Base-by-base conservation (phyloP, 352 stramenopile species). In the Globisporangium canariense region DNA sequence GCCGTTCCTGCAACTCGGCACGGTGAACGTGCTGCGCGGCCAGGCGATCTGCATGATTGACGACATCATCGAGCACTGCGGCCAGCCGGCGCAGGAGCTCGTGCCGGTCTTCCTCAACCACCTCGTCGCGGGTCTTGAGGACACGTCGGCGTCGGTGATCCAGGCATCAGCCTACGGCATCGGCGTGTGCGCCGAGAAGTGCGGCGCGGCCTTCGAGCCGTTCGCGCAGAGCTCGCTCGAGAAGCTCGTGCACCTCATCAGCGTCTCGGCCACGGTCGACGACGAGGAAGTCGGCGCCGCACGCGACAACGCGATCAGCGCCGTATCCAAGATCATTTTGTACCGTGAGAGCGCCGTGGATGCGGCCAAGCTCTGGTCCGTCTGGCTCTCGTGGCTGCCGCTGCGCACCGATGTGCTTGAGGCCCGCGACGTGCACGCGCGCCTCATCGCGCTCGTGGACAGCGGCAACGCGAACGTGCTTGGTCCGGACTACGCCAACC, bases 11-110 rank as follows among this genome's bases (percentile, higher is more conserved):
- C 81, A 91, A 53, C 71, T 75, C 38, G 73, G 75, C 59, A 74
- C 77, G 9, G 60, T 90, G 22, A 67, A 78, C 58, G 79, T 90
- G 65, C 68, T 96, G 20, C 87, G 87, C 49, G 81, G 81, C 10
- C 86, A 94, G 61, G 82, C 81, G 54, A 93, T 96, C 66, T 96
- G 87, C 77, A 93, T 92, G 77, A 80, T 96, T 50, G 87, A 96
- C 66, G 87, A 96, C 70, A 78, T 96, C 54, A 89, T 96, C 53
- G 87, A 96, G 72, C 84, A 93, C 77, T 91, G 87, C 60, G 85
- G 81, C 43, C 69, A 65, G 57, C 73, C 76, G 16, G 78, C 82
- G 1, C 80, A 90, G 70, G 81, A 91, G 76, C 68, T 93, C n/a
- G 68, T 94, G 40, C 82, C 87, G 10, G 61, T 80, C 36, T 90